Percentiles rank a stretch among this genome's conserved stretches.
These are phyloP conservation scores for Anthostomella pinea DNA, from an alignment of 2,329 filamentous ascomycete genomes.

Conservation along the genomic window DNA sequence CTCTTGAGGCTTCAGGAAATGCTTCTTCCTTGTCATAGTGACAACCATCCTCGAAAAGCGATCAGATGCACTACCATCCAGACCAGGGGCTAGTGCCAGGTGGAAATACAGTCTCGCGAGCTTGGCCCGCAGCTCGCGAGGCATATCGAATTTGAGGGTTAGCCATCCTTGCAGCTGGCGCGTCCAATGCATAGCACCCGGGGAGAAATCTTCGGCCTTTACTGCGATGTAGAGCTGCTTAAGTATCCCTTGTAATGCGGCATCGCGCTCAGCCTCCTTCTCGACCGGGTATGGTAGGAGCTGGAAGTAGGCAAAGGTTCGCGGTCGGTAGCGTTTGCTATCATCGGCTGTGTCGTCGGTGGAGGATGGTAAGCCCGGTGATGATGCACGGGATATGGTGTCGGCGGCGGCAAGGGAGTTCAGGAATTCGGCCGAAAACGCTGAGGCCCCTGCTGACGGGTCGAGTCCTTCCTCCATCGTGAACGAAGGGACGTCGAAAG, in stretches of 20 bases:
- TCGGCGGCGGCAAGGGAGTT: constrained; percentile 49
- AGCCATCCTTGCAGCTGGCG: constrained; percentile 94
- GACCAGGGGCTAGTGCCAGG: constrained; percentile 82
- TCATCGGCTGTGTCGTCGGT: constrained; percentile 45
- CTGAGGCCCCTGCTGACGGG: constrained; percentile 35
- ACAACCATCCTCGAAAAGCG: constrained; percentile 97
- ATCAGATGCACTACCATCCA: constrained; percentile 79
- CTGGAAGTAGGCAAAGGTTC: constrained; percentile 90
- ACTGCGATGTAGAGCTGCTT: constrained; percentile 92
- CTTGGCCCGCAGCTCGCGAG: constrained; percentile 75
- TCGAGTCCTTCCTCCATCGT: constrained; percentile 39
- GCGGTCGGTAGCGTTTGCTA: constrained; percentile 70
- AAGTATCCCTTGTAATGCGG: constrained; percentile 80
- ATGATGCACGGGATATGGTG: constrained; percentile 81
- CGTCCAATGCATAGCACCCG: constrained; percentile 94
- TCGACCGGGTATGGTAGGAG: constrained; percentile 89
- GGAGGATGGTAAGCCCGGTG: constrained; percentile 65
- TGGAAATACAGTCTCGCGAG: constrained; percentile 93
- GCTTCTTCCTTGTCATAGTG: constrained; percentile 90
- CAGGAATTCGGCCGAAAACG: constrained; percentile 37
- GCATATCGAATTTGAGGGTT: constrained; percentile 94
- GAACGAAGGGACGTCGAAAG: background rate
- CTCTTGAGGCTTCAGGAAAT: constrained; percentile 86
- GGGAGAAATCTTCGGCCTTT: constrained; percentile 88
- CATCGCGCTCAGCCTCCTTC: constrained; percentile 71